phyloP scores from a whole-genome alignment of 2,329 filamentous ascomycete species.

The Fusarium sp. region DNA sequence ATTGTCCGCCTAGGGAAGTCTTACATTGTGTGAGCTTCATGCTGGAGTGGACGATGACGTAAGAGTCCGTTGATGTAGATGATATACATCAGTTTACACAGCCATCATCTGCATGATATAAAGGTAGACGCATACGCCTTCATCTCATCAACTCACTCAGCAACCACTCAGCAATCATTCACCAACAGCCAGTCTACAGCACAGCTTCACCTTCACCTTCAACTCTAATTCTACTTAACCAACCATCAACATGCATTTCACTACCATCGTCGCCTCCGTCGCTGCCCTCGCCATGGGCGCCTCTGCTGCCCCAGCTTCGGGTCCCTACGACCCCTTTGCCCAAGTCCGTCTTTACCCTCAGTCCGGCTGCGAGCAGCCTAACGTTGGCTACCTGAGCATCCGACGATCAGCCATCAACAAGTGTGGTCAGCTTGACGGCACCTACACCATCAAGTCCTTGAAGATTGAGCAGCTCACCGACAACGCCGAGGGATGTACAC shows the following conservation, averaged over 20 bases:
- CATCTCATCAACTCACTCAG: not conserved
- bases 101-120: not conserved
- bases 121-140: not conserved
- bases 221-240: not conserved
- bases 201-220: not conserved
- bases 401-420: constrained; percentile 1
- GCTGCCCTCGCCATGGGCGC: constrained; percentile 1
- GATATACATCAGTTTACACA: not conserved
- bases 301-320: not conserved
- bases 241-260: constrained; percentile 5
- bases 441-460: not conserved
- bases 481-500: not conserved
- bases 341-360: constrained; percentile 6
- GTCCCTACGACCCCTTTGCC: not conserved
- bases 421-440: not conserved
- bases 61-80: not conserved
- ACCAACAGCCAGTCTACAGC: not conserved
- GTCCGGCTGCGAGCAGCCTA: constrained; percentile 2
- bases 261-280: not conserved
- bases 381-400: constrained; percentile 11
- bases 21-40: not conserved
- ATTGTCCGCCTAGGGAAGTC: not conserved
- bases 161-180: not conserved
- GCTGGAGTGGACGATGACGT: not conserved
- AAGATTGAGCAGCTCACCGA: not conserved